Percentiles rank a stretch among this genome's conserved stretches.
Evolutionary conservation across 148 eudicot genomes (phyloP).

Genomic region (Salicornia ramosissima): DNA sequence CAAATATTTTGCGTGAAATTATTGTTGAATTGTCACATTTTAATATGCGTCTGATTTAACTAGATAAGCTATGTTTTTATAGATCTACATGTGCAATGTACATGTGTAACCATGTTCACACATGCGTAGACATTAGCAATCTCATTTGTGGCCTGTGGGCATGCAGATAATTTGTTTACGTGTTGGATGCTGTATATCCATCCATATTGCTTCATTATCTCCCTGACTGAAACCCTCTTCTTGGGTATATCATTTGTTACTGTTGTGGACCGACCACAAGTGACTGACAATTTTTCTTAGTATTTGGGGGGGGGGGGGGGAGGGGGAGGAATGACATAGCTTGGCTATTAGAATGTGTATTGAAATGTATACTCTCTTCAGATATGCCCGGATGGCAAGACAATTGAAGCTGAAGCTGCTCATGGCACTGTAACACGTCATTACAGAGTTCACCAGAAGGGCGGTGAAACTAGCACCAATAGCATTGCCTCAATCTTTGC

Average conservation of each 20-base stretch:
- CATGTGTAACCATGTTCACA: background rate
- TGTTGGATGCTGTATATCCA: background rate
- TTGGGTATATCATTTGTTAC: background rate
- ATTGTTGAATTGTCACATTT: background rate
- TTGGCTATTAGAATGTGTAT: background rate
- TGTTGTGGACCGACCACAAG: no score
- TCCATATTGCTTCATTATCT: no score
- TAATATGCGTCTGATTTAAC: background rate
- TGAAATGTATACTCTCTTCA: slow-evolving; percentile 26
- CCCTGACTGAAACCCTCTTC: background rate
- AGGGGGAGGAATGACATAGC: background rate
- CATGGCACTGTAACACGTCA: slow-evolving; percentile 95
- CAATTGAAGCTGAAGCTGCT: slow-evolving; percentile 94
- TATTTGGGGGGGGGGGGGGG: background rate
- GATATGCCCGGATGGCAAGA: slow-evolving; percentile 95
- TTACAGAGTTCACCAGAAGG: slow-evolving; percentile 88
- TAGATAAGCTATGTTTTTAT: background rate
- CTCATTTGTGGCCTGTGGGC: background rate
- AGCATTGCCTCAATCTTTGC: slow-evolving; percentile 96
- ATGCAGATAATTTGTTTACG: no score
- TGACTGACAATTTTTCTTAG: background rate
- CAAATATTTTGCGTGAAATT: background rate
- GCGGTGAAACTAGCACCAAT: slow-evolving; percentile 94
- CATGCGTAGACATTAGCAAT: background rate
- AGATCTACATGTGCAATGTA: no score